These are phyloP conservation scores for Arthrinium phaeospermum DNA, from an alignment of 2,329 filamentous ascomycete species.

Conservation along the genomic window DNA sequence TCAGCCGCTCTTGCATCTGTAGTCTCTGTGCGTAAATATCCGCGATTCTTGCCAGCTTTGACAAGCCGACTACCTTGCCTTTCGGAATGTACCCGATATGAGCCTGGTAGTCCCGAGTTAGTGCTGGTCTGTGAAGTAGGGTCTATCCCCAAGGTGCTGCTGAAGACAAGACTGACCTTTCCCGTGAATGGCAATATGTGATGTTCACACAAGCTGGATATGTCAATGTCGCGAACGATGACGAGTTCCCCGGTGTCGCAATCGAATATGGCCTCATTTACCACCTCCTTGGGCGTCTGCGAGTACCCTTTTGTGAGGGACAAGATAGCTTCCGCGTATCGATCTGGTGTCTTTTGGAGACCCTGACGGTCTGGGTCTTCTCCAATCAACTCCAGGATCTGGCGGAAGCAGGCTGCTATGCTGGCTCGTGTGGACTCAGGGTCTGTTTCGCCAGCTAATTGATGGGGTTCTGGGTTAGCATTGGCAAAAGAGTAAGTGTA, in stretches of 20 bases:
- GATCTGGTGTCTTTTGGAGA: constrained; percentile 70
- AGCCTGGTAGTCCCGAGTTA: constrained; percentile 63
- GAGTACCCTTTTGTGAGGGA: constrained; percentile 95
- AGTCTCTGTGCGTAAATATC: constrained; percentile 92
- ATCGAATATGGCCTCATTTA: constrained; percentile 90
- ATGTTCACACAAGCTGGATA: constrained; percentile 91
- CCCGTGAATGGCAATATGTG: constrained; percentile 93
- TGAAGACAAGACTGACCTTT: constrained; percentile 64
- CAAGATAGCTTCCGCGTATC: constrained; percentile 93
- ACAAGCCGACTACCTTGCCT: constrained; percentile 83
- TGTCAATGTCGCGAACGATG: constrained; percentile 93
- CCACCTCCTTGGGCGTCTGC: constrained; percentile 84
- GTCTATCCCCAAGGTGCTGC: neutral
- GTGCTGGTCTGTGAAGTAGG: too few relatives aligned
- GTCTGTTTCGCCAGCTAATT: neutral
- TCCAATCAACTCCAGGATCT: constrained; percentile 66
- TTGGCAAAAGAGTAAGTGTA: neutral
- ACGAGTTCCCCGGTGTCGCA: constrained; percentile 94
- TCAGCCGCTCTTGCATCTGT: constrained; percentile 92
- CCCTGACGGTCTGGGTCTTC: constrained; percentile 68
- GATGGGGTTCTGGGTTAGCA: neutral
- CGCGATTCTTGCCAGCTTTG: constrained; percentile 88
- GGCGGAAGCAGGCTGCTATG: neutral
- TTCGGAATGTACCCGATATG: constrained; percentile 95
- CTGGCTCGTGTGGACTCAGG: neutral